Percentiles rank a stretch among this genome's conserved stretches.
Conservation (phyloP, 257 asterid genomes). For the Ilex asprella region DNA sequence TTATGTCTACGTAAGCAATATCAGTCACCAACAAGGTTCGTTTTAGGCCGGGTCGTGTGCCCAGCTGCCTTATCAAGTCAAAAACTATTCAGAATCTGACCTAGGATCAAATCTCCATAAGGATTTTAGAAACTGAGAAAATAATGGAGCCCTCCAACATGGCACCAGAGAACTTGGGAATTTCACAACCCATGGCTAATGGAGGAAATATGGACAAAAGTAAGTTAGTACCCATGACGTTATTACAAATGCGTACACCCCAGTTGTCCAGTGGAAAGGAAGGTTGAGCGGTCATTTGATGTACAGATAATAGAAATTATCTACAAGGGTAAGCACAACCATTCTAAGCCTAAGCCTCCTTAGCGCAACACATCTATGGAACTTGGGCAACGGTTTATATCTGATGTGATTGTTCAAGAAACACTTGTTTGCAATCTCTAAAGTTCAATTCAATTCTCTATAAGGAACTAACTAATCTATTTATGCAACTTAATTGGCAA, state of each 20-base stretch:
- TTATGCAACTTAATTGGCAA: too few relatives aligned
- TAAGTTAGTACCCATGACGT: constrained; percentile 77
- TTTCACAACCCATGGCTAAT: constrained; percentile 15
- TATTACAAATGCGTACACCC: constrained; percentile 80
- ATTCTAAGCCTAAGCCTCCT: constrained; percentile 42
- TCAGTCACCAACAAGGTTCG: constrained; percentile 21
- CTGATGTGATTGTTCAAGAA: constrained; percentile 12
- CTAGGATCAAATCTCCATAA: constrained; percentile 14
- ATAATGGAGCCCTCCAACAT: constrained; percentile 11
- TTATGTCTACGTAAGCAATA: constrained; percentile 28
- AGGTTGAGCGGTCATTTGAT: constrained; percentile 51
- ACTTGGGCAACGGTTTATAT: constrained; percentile 17
- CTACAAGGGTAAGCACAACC: constrained; percentile 77
- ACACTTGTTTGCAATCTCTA: too few relatives aligned
- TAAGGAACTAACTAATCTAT: too few relatives aligned
- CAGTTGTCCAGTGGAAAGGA: constrained; percentile 73
- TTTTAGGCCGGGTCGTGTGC: constrained; percentile 16
- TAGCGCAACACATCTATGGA: constrained; percentile 23
- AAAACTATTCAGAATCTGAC: constrained; percentile 14
- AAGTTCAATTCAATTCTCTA: too few relatives aligned
- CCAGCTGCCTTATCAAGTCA: constrained; percentile 17
- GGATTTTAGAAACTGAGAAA: constrained; percentile 12
- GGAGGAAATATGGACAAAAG: constrained; percentile 85
- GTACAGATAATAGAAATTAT: constrained; percentile 66
- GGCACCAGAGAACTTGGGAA: constrained; percentile 22